A percentile compares a stretch with the other conserved stretches of the same genome.
phyloP scores from a whole-genome alignment of 306 rosid species.

The Sindora glabra region DNA sequence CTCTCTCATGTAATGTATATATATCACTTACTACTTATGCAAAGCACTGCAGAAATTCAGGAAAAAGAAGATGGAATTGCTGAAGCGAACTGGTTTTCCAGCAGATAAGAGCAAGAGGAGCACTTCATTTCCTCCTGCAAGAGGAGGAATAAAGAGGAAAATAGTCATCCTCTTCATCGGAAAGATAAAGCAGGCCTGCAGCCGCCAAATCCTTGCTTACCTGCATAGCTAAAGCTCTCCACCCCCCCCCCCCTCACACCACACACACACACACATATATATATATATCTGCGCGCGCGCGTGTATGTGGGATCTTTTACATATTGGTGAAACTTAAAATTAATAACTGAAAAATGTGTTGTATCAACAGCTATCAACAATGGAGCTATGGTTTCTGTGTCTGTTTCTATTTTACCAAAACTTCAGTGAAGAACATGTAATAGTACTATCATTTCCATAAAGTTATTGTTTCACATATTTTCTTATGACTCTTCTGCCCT shows the following conservation, averaged over 20 bases:
- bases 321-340: too few relatives aligned
- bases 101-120: not conserved
- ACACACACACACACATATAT: too few relatives aligned
- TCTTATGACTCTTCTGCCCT: too few relatives aligned
- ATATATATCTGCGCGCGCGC: too few relatives aligned
- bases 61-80: conserved; percentile 17
- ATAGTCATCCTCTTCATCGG: conserved; percentile 19
- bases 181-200: conserved; percentile 17
- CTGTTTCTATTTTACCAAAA: too few relatives aligned
- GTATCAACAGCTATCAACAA: too few relatives aligned
- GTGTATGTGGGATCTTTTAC: too few relatives aligned
- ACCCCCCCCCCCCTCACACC: not conserved
- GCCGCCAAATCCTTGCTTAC: conserved; percentile 5
- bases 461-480: too few relatives aligned
- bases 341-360: too few relatives aligned
- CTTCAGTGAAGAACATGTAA: too few relatives aligned
- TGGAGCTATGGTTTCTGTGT: too few relatives aligned
- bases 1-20: not conserved
- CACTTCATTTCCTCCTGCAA: conserved; percentile 6
- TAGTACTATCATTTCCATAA: too few relatives aligned
- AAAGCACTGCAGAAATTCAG: not conserved
- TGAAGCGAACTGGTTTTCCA: not conserved
- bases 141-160: conserved; percentile 43
- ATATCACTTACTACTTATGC: conserved; percentile 2
- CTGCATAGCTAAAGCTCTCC: not conserved